Conservation (phyloP, 495 filamentous ascomycete genomes). For the Cladorrhinum samala region DNA sequence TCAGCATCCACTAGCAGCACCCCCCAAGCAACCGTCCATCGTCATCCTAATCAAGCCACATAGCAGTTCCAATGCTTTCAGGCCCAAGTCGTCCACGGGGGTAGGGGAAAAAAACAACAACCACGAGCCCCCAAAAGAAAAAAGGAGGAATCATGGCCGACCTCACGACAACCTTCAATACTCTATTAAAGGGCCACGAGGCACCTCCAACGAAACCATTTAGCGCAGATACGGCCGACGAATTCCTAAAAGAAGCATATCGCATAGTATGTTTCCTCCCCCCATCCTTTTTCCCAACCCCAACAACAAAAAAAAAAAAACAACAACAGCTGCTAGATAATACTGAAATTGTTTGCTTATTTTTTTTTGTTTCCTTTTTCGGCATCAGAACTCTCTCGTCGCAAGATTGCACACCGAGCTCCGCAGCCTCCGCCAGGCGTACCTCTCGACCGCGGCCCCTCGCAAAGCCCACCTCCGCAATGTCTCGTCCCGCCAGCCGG, state of each 20-base stretch:
- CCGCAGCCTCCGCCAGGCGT: slow-evolving; percentile 75
- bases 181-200: slow-evolving; percentile 56
- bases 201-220: slow-evolving; percentile 38
- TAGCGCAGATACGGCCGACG: slow-evolving; percentile 55
- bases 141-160: slow-evolving; percentile 56
- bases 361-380: too few relatives aligned
- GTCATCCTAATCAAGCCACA: not conserved
- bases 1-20: too few relatives aligned
- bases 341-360: too few relatives aligned
- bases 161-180: slow-evolving; percentile 64
- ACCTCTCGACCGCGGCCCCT: slow-evolving; percentile 68
- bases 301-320: too few relatives aligned
- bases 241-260: slow-evolving; percentile 94
- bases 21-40: not conserved
- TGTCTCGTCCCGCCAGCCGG: slow-evolving; percentile 14
- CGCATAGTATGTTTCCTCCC: slow-evolving; percentile 61
- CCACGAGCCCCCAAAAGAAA: not conserved
- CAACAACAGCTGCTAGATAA: too few relatives aligned
- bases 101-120: not conserved
- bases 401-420: slow-evolving; percentile 69
- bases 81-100: too few relatives aligned
- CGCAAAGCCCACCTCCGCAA: slow-evolving; percentile 40
- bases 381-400: slow-evolving; percentile 86
- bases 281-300: not conserved
- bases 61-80: too few relatives aligned